Evolutionary conservation across 2,329 filamentous ascomycete genomes (phyloP), one percentile per base, ranked within the genome.

Genomic region (Sporothrix humicola): DNA sequence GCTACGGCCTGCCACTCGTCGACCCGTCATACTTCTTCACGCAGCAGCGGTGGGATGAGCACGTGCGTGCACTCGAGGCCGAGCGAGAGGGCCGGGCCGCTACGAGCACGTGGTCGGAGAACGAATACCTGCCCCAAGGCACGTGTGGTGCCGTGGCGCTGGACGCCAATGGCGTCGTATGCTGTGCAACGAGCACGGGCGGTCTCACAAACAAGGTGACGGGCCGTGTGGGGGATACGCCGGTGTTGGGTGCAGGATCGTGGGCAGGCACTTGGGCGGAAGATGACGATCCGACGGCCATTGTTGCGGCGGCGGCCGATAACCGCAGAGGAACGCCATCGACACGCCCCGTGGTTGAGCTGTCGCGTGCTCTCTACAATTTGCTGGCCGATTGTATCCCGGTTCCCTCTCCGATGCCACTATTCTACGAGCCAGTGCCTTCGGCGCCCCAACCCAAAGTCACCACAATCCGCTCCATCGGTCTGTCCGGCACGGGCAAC

Each of bases 131-230:
- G 17, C 92, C 93, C 0, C 93, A 97, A 81, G 94, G 94, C 0
- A 97, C 94, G 0, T 92, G 92, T 44, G 94, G 94, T 0, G 93
- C 92, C 8, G 93, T 97, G 0, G 93, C 92, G 31, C 83, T 97
- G 8, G 94, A 97, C 80, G 84, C 84, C n/a, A 87, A 90, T 56
- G 94, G 94, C 0, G 89, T 92, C 3, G 81, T 97, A 2, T 94
- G 92, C 77, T 85, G 81, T n/a, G 89, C 88, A 0, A 91, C 89
- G 2, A 90, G 87, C 78, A 91, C 89, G 0, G 94, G 94, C 5
- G 94, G 94, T 0, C 80, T 97, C 81, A 97, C 94, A 26, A 97
- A 97, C 80, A 97, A 97, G 83, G 83, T 95, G 72, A 92, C 93
- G 0, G 94, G 94, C 0, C 86, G 94, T 23, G 91, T 97, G 76